These are phyloP conservation scores for Trametes polyzona DNA, from an alignment of 1,284 basidiomycete species.

Conservation along the genomic window DNA sequence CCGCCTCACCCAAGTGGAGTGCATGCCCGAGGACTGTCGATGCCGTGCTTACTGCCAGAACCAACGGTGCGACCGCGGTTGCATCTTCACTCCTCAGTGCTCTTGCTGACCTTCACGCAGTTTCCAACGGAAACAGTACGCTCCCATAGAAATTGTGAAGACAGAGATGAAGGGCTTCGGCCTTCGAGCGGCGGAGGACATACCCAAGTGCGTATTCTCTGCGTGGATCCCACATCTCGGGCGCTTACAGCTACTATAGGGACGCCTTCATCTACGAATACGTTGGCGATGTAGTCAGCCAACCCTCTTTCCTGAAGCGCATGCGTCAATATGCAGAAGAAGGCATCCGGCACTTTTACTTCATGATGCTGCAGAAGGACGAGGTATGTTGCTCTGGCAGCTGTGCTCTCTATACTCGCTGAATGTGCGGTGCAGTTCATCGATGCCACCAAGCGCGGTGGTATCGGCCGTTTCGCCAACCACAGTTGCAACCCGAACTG, in stretches of 20 bases:
- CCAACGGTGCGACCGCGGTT: slow-evolving; percentile 70
- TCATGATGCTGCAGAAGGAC: slow-evolving; percentile 99
- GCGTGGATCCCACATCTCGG: background rate
- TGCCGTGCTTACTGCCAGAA: slow-evolving; percentile 88
- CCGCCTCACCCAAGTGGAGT: slow-evolving; percentile 96
- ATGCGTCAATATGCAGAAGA: slow-evolving; percentile 95
- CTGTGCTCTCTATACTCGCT: background rate
- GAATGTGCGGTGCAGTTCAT: slow-evolving; percentile 73
- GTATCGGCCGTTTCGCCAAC: slow-evolving; percentile 96
- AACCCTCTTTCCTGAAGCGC: slow-evolving; percentile 86
- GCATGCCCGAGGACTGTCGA: slow-evolving; percentile 85
- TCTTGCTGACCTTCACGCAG: slow-evolving; percentile 46
- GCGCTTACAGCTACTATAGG: slow-evolving; percentile 43
- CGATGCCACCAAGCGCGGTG: slow-evolving; percentile 97
- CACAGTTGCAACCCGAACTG: slow-evolving; percentile 99
- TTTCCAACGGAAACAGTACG: slow-evolving; percentile 88
- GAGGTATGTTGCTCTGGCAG: slow-evolving; percentile 61
- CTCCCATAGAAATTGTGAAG: slow-evolving; percentile 86
- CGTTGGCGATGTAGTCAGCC: slow-evolving; percentile 94
- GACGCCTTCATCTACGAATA: slow-evolving; percentile 98
- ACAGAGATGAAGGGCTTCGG: slow-evolving; percentile 98
- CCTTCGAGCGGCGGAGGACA: slow-evolving; percentile 73
- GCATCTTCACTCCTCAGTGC: background rate
- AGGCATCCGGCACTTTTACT: slow-evolving; percentile 97
- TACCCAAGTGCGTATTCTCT: slow-evolving; percentile 67